phyloP scores from a whole-genome alignment of 768 basidiomycete species.

The Boletus speciosus region DNA sequence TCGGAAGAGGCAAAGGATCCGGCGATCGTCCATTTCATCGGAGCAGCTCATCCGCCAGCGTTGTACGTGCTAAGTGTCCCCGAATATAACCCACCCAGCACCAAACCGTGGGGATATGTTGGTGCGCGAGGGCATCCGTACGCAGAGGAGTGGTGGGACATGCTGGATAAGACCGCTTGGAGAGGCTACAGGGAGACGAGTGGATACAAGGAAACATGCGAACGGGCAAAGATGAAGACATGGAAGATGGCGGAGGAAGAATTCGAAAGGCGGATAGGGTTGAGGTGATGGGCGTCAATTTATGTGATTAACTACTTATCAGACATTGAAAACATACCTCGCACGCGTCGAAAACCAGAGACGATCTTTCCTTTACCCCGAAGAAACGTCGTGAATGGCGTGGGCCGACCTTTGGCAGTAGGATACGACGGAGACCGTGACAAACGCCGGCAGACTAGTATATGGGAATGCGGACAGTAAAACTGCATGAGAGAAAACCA shows the following conservation, averaged over 20 bases:
- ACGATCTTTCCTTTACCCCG: neutral
- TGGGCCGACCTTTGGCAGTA: too few species aligned
- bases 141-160: slow-evolving; percentile 40
- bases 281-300: neutral
- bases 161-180: neutral
- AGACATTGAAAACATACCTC: neutral
- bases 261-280: neutral
- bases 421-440: too few species aligned
- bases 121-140: slow-evolving; percentile 44
- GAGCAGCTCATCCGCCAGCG: slow-evolving; percentile 41
- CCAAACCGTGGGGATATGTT: slow-evolving; percentile 55
- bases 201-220: neutral
- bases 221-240: neutral
- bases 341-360: neutral
- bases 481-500: too few species aligned
- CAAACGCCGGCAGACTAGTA: too few species aligned
- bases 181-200: neutral
- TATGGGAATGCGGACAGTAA: too few species aligned
- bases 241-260: slow-evolving; percentile 5
- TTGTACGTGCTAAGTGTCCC: slow-evolving; percentile 26
- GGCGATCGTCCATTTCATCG: slow-evolving; percentile 51
- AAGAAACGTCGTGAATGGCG: neutral
- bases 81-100: slow-evolving; percentile 27
- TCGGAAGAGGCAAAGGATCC: slow-evolving; percentile 38
- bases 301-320: neutral